Percentiles rank a stretch among this genome's conserved stretches.
Conservation (phyloP, 2,329 filamentous ascomycete species). For the Dothiorella sarmentorum region DNA sequence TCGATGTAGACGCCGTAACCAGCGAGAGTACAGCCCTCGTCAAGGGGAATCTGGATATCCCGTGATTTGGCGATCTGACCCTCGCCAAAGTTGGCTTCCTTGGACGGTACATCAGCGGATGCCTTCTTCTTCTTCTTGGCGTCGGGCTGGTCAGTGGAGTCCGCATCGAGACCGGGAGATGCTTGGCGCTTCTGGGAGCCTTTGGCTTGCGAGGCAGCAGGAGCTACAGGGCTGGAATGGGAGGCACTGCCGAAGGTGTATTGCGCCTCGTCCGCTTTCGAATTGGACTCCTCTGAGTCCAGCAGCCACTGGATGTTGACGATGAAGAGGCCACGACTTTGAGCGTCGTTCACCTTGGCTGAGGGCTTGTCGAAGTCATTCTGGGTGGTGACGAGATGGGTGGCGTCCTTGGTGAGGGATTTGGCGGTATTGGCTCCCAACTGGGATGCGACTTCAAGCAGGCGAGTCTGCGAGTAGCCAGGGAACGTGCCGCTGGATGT, state of each 20-base stretch:
- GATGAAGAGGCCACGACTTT: conserved; percentile 50
- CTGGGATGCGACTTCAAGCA: conserved; percentile 46
- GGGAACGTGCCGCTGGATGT: conserved; percentile 61
- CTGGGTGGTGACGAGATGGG: conserved; percentile 56
- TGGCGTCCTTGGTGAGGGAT: conserved; percentile 49
- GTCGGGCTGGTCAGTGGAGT: conserved; percentile 21
- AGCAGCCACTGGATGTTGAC: conserved; percentile 61
- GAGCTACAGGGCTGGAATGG: background rate
- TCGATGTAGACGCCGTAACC: conserved; percentile 61
- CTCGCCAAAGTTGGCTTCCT: conserved; percentile 23
- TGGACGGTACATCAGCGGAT: too few species aligned
- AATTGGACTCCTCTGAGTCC: conserved; percentile 48
- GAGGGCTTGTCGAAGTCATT: conserved; percentile 51
- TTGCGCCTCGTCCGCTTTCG: conserved; percentile 39
- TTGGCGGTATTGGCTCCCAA: conserved; percentile 51
- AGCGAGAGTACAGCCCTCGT: conserved; percentile 40
- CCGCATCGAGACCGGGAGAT: conserved; percentile 23
- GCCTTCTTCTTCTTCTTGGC: conserved; percentile 27
- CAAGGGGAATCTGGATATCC: conserved; percentile 44
- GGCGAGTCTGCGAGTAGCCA: conserved; percentile 48
- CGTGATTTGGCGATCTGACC: conserved; percentile 26
- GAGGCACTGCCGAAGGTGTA: conserved; percentile 31
- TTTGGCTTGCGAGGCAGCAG: conserved; percentile 20
- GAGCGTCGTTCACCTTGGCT: conserved; percentile 52
- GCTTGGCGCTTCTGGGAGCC: conserved; percentile 30